Evolutionary conservation across 2,329 filamentous ascomycete species (phyloP).

Genomic region (Aspergillus neoniger): DNA sequence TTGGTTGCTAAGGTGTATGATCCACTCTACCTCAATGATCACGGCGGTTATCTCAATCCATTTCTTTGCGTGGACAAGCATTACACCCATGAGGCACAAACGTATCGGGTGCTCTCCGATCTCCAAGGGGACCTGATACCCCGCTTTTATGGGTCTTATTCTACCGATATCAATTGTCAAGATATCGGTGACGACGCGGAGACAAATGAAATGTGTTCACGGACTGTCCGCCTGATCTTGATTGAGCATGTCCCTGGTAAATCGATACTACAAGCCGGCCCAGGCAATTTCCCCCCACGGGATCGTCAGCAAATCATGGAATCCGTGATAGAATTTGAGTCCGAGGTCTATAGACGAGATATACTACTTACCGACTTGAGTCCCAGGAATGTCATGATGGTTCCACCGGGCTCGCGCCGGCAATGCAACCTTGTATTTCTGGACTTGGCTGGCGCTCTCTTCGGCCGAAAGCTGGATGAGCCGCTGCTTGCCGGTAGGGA

Average conservation of each 20-base stretch:
- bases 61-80: neutral
- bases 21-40: neutral
- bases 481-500: neutral
- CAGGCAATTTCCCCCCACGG: neutral
- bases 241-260: neutral
- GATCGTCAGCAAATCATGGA: neutral
- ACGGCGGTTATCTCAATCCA: neutral
- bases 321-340: neutral
- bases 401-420: neutral
- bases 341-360: neutral
- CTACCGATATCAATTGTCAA: neutral
- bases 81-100: conserved; percentile 4
- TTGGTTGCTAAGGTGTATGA: neutral
- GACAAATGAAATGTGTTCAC: neutral
- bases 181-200: neutral
- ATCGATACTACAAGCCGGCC: neutral
- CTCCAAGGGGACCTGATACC: neutral
- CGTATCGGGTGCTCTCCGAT: neutral
- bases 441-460: neutral
- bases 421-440: neutral
- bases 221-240: neutral
- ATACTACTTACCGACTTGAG: neutral
- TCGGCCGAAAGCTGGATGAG: neutral
- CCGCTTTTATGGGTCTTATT: neutral
- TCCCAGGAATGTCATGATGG: neutral